Base-by-base conservation (phyloP, 345 rosid species). In the Cardiospermum halicacabum region DNA sequence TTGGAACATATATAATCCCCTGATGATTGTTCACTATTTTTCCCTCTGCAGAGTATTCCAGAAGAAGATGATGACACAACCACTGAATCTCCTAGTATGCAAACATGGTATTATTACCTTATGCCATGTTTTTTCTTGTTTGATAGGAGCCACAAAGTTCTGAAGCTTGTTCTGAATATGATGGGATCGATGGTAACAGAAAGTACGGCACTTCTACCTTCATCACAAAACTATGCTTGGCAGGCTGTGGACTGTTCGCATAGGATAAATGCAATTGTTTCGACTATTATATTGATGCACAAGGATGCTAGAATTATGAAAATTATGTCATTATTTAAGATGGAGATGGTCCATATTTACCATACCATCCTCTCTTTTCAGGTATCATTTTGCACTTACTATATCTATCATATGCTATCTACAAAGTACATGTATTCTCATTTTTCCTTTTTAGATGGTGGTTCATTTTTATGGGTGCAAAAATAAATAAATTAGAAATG, bases 41-140 rank as follows among this genome's bases (percentile, higher is more conserved):
- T 15, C 56, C 48, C 50, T 51, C 66, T 85, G 81, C 83, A 90
- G 97, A 40, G 65, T 59, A 56, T 81, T 66, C 81, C 76, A 12
- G 83, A 79, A 72, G 85, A 70, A 63, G 76, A 73, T 37, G 80
- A 66, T 26, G 72, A 72, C 62, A n/a, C n/a, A n/a, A n/a, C 71
- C n/a, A 36, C 21, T 34, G 58, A 34, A 19, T 77, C 72, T 58
- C 25, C 45, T 66, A 16, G 49, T 72, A 62, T 26, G 10, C 62
- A 40, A 25, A 68, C 67, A 51, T 69, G 78, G 67, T 65, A 18
- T 34, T 88, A 78, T 77, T 78, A 79, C 48, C 27, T 92, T 54
- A 43, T 74, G 62, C 94, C 96, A 7, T 81, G 96, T 68, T 76
- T 72, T 66, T 66, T 75, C 80, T 60, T 90, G 77, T 88, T 88